Conservation (phyloP, 2,329 filamentous ascomycete genomes). For the Aspergillus transmontanensis region DNA sequence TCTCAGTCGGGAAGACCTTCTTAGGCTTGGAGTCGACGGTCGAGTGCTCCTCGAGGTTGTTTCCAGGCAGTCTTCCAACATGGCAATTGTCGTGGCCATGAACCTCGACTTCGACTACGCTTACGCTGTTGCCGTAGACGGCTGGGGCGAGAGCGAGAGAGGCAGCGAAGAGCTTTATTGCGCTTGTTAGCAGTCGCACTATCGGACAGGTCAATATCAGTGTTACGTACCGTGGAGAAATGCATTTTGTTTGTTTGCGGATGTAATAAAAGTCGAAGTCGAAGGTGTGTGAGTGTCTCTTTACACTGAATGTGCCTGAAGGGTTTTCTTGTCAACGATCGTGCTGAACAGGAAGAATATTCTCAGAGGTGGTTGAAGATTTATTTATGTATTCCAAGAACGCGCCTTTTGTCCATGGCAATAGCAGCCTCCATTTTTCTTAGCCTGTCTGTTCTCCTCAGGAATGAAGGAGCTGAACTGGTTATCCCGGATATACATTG, state of each 20-base stretch:
- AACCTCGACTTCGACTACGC: constrained; percentile 14
- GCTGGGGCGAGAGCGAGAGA: constrained; percentile 17
- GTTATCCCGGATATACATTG: neutral
- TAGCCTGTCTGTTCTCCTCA: neutral
- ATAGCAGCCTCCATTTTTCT: neutral
- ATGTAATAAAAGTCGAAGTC: neutral
- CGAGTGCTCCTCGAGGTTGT: neutral
- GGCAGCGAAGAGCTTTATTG: constrained; percentile 12
- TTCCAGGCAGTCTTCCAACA: neutral
- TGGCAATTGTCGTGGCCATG: constrained; percentile 17
- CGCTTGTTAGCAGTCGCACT: neutral
- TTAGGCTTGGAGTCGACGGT: neutral
- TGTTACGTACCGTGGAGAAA: constrained; percentile 13
- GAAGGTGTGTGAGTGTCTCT: neutral
- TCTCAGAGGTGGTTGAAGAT: neutral
- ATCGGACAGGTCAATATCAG: no score
- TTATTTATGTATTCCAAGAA: neutral
- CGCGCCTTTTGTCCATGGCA: neutral
- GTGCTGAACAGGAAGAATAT: neutral
- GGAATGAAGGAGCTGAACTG: neutral
- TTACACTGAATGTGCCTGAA: neutral
- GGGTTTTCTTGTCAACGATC: neutral
- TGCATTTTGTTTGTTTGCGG: constrained; percentile 7
- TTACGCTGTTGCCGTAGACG: constrained; percentile 14
- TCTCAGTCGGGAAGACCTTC: constrained; percentile 8